A percentile compares a stretch with the other conserved stretches of the same genome.
Conservation (phyloP, 2,329 filamentous ascomycete species). For the Ceratocystis alfenasii region DNA sequence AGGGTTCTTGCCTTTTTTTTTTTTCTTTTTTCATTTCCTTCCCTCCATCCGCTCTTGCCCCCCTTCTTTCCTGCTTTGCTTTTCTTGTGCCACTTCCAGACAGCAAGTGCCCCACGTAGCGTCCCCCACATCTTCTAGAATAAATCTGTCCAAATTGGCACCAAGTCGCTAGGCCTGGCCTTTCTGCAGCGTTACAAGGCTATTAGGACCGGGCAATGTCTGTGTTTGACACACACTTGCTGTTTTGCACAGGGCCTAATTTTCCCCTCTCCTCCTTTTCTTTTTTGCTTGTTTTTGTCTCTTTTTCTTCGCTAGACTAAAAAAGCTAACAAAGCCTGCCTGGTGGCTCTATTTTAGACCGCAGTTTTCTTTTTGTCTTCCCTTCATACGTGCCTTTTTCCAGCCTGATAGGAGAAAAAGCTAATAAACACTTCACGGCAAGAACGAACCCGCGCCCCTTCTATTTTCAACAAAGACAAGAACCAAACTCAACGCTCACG, state of each 20-base stretch:
- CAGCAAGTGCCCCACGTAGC: not conserved
- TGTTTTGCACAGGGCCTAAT: not conserved
- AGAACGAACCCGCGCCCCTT: not conserved
- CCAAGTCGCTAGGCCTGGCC: not conserved
- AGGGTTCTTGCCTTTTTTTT: not conserved
- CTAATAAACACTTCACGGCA: not conserved
- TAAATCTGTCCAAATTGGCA: not conserved
- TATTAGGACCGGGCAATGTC: not conserved
- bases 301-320: not conserved
- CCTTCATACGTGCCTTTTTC: not conserved
- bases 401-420: not conserved
- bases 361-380: not conserved
- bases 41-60: not conserved
- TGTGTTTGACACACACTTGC: not conserved
- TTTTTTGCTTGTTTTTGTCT: not conserved
- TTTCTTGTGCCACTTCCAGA: not conserved
- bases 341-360: not conserved
- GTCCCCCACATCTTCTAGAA: constrained; percentile 7
- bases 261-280: not conserved
- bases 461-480: not conserved
- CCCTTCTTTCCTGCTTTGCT: not conserved
- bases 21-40: not conserved
- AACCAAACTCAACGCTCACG: not conserved
- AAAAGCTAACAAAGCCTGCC: not conserved
- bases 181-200: not conserved